A percentile compares a stretch with the other conserved stretches of the same genome.
Conservation (phyloP, 2,329 filamentous ascomycete species). For the Plectosphaerella sp. region DNA sequence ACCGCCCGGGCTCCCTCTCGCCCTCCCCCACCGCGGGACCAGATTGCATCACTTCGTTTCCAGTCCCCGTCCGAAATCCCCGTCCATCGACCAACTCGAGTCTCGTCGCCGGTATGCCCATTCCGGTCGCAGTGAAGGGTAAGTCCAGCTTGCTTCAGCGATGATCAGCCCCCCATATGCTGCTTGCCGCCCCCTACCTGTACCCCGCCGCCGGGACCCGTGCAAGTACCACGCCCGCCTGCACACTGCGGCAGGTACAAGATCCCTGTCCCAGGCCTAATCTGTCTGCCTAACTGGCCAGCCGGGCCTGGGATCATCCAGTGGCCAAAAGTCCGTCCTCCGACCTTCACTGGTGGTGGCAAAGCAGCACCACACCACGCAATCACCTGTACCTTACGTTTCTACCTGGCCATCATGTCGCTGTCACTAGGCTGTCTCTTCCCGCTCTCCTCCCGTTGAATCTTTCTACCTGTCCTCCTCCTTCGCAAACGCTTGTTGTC, state of each 20-base stretch:
- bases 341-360: background rate
- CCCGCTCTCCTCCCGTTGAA: constrained; percentile 1
- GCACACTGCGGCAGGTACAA: background rate
- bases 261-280: background rate
- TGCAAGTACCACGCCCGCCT: no score
- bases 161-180: background rate
- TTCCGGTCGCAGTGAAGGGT: constrained; percentile 12
- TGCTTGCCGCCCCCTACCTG: background rate
- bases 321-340: background rate
- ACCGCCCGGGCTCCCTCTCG: background rate
- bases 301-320: background rate
- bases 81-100: background rate
- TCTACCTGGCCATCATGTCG: background rate
- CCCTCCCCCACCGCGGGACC: background rate
- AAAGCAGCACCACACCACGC: background rate
- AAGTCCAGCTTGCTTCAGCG: background rate
- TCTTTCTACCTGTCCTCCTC: background rate
- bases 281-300: background rate
- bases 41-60: background rate
- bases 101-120: constrained; percentile 7
- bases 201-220: background rate
- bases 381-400: background rate
- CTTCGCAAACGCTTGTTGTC: background rate
- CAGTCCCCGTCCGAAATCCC: background rate
- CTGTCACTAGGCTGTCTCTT: background rate